Evolutionary conservation across 176 grass and related monocot genomes (phyloP).

Genomic region (Bothriochloa decipiens): DNA sequence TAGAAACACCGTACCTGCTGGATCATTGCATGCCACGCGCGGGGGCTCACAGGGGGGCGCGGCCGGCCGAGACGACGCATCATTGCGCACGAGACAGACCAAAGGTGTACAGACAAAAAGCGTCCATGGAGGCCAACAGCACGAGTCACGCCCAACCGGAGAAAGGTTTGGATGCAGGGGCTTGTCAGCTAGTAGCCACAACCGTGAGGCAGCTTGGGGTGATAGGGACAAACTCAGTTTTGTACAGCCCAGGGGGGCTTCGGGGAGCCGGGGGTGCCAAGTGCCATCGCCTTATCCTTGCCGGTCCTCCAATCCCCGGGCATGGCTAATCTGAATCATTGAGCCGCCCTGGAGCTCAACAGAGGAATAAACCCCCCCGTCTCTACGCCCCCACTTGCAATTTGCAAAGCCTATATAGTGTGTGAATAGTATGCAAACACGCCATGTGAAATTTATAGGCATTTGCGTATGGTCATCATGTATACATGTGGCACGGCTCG

Average conservation of each 20-base stretch:
- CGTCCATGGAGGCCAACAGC: constrained; percentile 32
- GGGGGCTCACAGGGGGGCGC: no score
- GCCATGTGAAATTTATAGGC: no score
- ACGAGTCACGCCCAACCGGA: constrained; percentile 35
- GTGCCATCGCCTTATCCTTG: constrained; percentile 42
- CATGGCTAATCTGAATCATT: constrained; percentile 56
- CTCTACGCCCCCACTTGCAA: not conserved
- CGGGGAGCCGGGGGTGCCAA: no score
- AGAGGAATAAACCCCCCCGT: constrained; percentile 27
- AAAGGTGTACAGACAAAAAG: constrained; percentile 57
- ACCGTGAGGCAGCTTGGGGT: constrained; percentile 7
- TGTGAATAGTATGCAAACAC: no score
- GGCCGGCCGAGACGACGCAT: constrained; percentile 7
- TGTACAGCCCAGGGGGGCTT: not conserved
- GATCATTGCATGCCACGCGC: no score
- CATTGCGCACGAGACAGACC: constrained; percentile 51
- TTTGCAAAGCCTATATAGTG: not conserved
- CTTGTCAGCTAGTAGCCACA: constrained; percentile 19
- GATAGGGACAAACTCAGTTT: constrained; percentile 50
- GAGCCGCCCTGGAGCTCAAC: constrained; percentile 50
- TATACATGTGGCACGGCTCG: no score
- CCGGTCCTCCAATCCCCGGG: constrained; percentile 17
- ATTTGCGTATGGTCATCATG: no score
- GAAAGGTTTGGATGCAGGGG: constrained; percentile 37
- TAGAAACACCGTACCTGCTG: no score